Conservation (phyloP, 805 yeast genomes). For the Ogataea populi-albae region DNA sequence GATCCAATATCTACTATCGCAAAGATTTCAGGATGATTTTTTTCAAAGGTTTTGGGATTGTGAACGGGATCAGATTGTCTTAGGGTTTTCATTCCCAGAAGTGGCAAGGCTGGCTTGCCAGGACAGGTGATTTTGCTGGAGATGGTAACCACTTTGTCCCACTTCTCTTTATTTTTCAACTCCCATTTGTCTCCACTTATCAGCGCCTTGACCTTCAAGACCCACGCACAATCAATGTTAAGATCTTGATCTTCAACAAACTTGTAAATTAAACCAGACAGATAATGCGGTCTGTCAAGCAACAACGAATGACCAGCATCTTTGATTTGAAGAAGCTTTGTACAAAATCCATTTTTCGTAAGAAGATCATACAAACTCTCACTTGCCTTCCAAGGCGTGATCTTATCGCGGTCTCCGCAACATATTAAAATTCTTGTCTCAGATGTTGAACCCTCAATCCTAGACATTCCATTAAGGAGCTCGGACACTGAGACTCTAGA, state of each 20-base stretch:
- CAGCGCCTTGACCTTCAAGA: constrained; percentile 57
- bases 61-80: constrained; percentile 61
- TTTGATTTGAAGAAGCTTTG: constrained; percentile 37
- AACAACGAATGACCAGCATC: constrained; percentile 66
- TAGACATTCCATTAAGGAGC: constrained; percentile 38
- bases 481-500: constrained; percentile 42
- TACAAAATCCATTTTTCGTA: constrained; percentile 27
- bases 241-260: constrained; percentile 48
- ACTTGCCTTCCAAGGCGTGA: constrained; percentile 46
- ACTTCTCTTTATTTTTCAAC: constrained; percentile 68
- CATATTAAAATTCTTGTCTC: constrained; percentile 49
- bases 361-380: constrained; percentile 31
- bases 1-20: constrained; percentile 71
- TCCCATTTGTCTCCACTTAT: constrained; percentile 77
- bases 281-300: constrained; percentile 59
- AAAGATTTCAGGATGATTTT: constrained; percentile 45
- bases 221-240: constrained; percentile 69
- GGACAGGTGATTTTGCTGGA: constrained; percentile 39
- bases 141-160: constrained; percentile 56
- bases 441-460: constrained; percentile 34
- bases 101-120: constrained; percentile 38
- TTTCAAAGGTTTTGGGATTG: constrained; percentile 56
- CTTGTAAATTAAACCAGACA: constrained; percentile 58
- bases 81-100: constrained; percentile 73
- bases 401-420: constrained; percentile 55